Base-by-base conservation (phyloP, 805 yeast genomes). In the Metschnikowia dekortorum region DNA sequence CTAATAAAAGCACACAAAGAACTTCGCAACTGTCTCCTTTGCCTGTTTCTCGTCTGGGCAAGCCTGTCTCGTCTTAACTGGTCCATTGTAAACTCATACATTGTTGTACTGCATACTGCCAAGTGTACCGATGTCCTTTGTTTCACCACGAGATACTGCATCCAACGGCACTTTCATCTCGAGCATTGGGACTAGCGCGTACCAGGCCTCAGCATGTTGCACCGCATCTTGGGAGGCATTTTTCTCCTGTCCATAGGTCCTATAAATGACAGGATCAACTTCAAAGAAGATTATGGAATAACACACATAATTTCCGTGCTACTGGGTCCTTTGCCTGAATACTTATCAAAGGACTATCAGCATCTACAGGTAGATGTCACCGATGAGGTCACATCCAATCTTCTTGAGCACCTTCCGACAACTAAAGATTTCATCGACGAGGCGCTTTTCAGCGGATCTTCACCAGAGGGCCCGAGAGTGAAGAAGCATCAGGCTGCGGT, bases 171-270 rank as follows among this genome's bases (percentile, higher is more conserved):
- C 34, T n/a, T 33, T 37, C 13, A n/a, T 42, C 34, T 26, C 28
- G 38, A 42, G 37, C 45, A 22, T 13, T 18, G 22, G 22, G 30
- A 22, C 13, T 40, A 11, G 10, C 9, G 29, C 26, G 26, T 41
- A 8, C 28, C 16, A 13, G 18, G n/a, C 38, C 32, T 18, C 45
- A 32, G 30, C 40, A 49, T 49, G 50, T 34, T 48, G 14, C 74
- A 80, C 49, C 74, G 95, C 60, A 77, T 90, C n/a, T 66, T 88
- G n/a, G 96, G 95, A 28, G 84, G 84, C 8, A 76, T 92, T 1
- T 87, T 83, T 67, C 66, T 92, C 13, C 90, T 96, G 4, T 81
- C 94, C 0, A 71, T 85, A 18, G 80, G 79, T 46, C 87, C 96
- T 0, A 68, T 90, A 22, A 69, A 77, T 13, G 47, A 41, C 8